Percentiles rank a stretch among this genome's conserved stretches.
These are phyloP conservation scores for Phaffia australis DNA, from an alignment of 768 basidiomycete species.

Conservation along the genomic window DNA sequence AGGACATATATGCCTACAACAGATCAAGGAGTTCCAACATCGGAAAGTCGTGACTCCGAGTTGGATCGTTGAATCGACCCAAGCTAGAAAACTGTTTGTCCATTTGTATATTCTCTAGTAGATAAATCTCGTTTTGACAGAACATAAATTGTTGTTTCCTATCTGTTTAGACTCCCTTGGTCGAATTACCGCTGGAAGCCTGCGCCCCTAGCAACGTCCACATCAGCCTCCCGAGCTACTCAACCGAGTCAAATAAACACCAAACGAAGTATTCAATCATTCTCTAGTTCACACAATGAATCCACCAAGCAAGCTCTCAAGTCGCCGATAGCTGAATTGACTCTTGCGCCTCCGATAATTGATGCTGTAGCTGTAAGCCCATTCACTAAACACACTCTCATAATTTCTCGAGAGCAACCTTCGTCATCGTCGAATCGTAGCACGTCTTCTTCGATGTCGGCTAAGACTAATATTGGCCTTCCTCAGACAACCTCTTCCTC, in stretches of 20 bases:
- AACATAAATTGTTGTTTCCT: not conserved
- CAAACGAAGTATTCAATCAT: not conserved
- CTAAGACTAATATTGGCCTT: no score
- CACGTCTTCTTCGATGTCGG: no score
- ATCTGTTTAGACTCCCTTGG: conserved; percentile 11
- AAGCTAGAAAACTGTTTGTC: conserved; percentile 46
- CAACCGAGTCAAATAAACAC: not conserved
- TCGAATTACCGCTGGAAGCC: conserved; percentile 13
- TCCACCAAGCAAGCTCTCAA: no score
- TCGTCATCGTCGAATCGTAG: no score
- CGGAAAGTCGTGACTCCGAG: conserved; percentile 83
- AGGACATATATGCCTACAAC: conserved; percentile 80
- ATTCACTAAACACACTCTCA: no score
- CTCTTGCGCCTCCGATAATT: not conserved
- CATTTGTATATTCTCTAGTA: not conserved
- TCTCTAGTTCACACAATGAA: no score
- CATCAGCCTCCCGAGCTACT: no score
- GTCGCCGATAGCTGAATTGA: no score
- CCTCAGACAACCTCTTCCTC: no score
- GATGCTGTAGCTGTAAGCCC: no score
- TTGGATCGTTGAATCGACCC: conserved; percentile 77
- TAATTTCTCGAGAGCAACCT: no score
- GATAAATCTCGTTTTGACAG: not conserved
- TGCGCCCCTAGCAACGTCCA: not conserved
- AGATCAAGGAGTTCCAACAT: conserved; percentile 72